phyloP scores from a whole-genome alignment of 495 filamentous ascomycete genomes.

The Trypethelium eluteriae region DNA sequence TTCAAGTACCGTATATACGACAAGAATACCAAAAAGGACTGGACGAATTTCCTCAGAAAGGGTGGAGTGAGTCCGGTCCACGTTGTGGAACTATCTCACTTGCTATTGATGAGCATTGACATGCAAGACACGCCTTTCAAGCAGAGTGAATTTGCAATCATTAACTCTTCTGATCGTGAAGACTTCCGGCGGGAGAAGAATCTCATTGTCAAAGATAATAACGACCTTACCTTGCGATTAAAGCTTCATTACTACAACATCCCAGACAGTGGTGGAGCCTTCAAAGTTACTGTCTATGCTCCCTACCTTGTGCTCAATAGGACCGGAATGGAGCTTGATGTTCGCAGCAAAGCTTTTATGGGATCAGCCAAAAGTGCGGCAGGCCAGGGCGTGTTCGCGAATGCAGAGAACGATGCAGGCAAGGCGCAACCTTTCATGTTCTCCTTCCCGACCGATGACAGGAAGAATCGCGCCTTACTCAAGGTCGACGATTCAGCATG shows the following conservation, averaged over 20 bases:
- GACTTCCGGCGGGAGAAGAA: constrained; percentile 77
- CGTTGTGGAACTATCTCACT: constrained; percentile 89
- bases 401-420: constrained; percentile 45
- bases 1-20: constrained; percentile 99
- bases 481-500: constrained; percentile 83
- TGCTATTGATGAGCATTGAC: constrained; percentile 84
- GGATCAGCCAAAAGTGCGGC: constrained; percentile 73
- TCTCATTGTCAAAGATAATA: constrained; percentile 73
- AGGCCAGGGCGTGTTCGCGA: constrained; percentile 52
- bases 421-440: constrained; percentile 91
- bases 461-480: constrained; percentile 76
- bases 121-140: constrained; percentile 94
- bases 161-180: constrained; percentile 83
- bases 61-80: constrained; percentile 95
- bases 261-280: constrained; percentile 88
- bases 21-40: constrained; percentile 94
- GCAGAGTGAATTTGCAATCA: constrained; percentile 89
- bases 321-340: constrained; percentile 80
- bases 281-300: constrained; percentile 87
- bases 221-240: constrained; percentile 68
- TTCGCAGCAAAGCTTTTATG: constrained; percentile 81
- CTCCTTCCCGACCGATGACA: constrained; percentile 77
- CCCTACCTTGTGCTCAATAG: constrained; percentile 93
- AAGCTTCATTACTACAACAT: constrained; percentile 90
- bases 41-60: constrained; percentile 95